Evolutionary conservation across 108 stramenopile genomes (phyloP), one percentile per base, ranked within the genome.

Genomic region (Nannochloropsis oceanica): DNA sequence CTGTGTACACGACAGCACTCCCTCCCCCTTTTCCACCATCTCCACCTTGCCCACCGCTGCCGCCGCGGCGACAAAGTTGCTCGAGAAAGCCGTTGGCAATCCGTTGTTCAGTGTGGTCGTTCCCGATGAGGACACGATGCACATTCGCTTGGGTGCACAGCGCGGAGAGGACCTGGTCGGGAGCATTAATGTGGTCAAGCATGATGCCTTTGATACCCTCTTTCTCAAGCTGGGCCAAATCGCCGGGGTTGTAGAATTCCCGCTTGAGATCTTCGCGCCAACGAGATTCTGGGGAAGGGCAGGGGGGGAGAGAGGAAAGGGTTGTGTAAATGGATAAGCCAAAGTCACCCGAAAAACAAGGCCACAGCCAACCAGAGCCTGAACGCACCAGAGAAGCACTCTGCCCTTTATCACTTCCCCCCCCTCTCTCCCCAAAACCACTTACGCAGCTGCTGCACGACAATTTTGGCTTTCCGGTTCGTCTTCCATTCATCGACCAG

Each of bases 121-220:
- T 87, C 79, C 96, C 96, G 26, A 95, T 88, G 24, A 96, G 81
- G 10, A 94, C 94, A 27, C 87, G 91, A 84, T 96, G 91, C 12
- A 95, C 92, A 44, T 85, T 81, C 79, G 93, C 90, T 26, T 44
- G 84, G 3, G 82, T 86, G 14, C 92, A 86, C 73, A 96, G 91
- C 12, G 93, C 94, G 83, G 92, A 91, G 86, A 93, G 87, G 22
- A 96, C 93, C n/a, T 90, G 50, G 22, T 89, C 91, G 20, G 94
- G 93, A 7, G 92, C 94, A 1, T 89, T 86, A 80, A 94, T 91
- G 81, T 90, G 87, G 86, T 96, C 93, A 85, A 95, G 95, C 44
- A 96, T 83, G 89, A 94, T 95, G 11, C 92, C 93, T n/a, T 84
- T 25, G 79, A 95, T 90, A 12, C 94, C 94, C 86, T 73, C 59